Evolutionary conservation across 2,329 filamentous ascomycete species (phyloP), one percentile per base, ranked within the genome.

Genomic region (Aspergillus aculeatus): DNA sequence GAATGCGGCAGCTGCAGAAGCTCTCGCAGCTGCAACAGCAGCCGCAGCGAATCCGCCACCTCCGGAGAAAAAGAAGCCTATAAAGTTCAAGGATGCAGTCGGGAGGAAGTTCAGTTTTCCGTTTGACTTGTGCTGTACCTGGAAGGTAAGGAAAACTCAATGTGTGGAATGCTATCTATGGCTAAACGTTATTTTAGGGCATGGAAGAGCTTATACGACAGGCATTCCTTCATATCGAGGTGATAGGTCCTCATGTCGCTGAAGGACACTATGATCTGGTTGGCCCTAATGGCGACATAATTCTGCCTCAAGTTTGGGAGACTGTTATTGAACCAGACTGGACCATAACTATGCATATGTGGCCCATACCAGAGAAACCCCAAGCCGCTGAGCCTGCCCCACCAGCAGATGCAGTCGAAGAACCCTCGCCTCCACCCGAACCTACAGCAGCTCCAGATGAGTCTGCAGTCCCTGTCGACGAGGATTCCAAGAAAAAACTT

Each of bases 21-120:
- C 73, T 6, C 71, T 70, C 23, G 73, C 71, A 0, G 72, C 75
- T 9, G 65, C 73, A 26, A 70, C 68, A 49, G 71, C 70, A 26
- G 71, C 72, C 29, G 73, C 73, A 12, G 70, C 70, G n/a, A 71
- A 64, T 29, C 69, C 68, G 19, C 71, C 75, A 2, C 80, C 83
- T 1, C 81, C 84, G n/a, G 80, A 82, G 58, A 82, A 82, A 66
- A 90, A 91, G 74, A 82, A 87, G 48, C 91, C 90, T 2, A 91
- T 96, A 73, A 89, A 88, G 66, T 96, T 96, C 79, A 96, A 96
- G 77, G 93, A 97, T 73, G 92, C 92, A 0, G 87, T 97, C 16
- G 91, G 91, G 32, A 85, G 93, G 66, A 96, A 96, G 75, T 97
- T 96, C 74, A 95, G 87, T 76, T 96, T 97, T 71, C 93, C 93